Evolutionary conservation across 192 early-diverging fungal species (phyloP).

Genomic region (Physocladia obscura): DNA sequence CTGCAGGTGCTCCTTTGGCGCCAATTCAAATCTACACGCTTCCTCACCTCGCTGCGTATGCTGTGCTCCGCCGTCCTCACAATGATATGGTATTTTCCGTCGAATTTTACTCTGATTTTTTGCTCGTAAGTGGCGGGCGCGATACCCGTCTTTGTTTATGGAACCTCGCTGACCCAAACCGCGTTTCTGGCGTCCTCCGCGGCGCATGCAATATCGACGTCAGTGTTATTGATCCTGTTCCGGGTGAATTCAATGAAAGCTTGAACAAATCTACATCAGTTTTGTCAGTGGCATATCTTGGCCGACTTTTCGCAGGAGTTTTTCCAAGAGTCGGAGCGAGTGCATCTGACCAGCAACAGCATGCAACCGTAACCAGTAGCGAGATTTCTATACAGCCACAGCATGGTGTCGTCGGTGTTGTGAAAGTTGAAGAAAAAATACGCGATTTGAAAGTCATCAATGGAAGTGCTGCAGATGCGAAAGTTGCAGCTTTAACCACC

Average conservation of each 20-base stretch:
- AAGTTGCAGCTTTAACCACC: constrained; percentile 56
- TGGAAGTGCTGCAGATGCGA: constrained; percentile 8
- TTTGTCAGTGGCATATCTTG: neutral
- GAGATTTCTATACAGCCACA: neutral
- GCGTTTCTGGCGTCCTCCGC: neutral
- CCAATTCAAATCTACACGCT: constrained; percentile 60
- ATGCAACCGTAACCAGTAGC: no score
- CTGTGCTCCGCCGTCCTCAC: constrained; percentile 58
- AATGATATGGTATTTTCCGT: constrained; percentile 67
- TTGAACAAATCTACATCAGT: no score
- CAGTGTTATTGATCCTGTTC: neutral
- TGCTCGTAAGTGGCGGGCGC: constrained; percentile 61
- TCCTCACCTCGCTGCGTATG: constrained; percentile 58
- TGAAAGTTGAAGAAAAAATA: constrained; percentile 43
- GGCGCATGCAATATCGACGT: neutral
- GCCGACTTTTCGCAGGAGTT: neutral
- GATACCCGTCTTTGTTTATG: constrained; percentile 47
- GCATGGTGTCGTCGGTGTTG: neutral
- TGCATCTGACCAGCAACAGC: no score
- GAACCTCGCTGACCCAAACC: constrained; percentile 35
- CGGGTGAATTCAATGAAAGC: no score
- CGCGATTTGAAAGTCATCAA: constrained; percentile 58
- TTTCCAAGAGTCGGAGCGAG: no score
- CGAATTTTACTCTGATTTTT: constrained; percentile 57
- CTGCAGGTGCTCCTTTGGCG: constrained; percentile 58